phyloP scores from a whole-genome alignment of 2,329 filamentous ascomycete species.

The Aspergillus fijiensis region DNA sequence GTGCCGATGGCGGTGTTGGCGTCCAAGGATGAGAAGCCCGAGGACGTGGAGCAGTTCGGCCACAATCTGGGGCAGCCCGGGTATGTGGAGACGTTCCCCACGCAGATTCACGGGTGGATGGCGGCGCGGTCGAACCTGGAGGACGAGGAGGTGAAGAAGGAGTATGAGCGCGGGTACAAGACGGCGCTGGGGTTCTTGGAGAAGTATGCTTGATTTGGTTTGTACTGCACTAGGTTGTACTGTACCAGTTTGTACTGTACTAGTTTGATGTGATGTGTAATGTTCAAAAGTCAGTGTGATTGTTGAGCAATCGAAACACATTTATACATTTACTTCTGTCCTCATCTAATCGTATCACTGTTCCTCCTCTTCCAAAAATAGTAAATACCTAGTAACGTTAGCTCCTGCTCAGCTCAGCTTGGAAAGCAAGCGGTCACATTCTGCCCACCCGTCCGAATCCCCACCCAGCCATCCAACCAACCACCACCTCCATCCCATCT shows the following conservation, averaged over 20 bases:
- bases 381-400: neutral
- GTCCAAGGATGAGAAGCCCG: constrained; percentile 56
- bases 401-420: too few relatives aligned
- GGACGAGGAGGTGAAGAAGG: constrained; percentile 40
- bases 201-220: constrained; percentile 34
- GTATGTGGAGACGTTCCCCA: constrained; percentile 45
- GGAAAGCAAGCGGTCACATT: neutral
- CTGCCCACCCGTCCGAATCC: neutral
- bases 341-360: too few relatives aligned
- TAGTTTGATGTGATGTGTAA: neutral
- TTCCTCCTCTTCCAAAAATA: neutral
- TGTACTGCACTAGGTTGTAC: neutral
- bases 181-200: constrained; percentile 43
- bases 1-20: constrained; percentile 60
- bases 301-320: too few relatives aligned
- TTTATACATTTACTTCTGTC: neutral
- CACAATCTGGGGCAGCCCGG: constrained; percentile 40
- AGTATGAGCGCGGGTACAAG: constrained; percentile 47
- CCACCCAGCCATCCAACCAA: neutral
- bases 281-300: neutral
- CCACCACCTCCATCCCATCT: neutral
- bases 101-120: constrained; percentile 50
- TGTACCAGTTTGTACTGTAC: neutral
- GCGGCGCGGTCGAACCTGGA: constrained; percentile 44
- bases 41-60: constrained; percentile 45